phyloP scores from a whole-genome alignment of 1,284 basidiomycete species.

The Ceratobasidium papillatum region DNA sequence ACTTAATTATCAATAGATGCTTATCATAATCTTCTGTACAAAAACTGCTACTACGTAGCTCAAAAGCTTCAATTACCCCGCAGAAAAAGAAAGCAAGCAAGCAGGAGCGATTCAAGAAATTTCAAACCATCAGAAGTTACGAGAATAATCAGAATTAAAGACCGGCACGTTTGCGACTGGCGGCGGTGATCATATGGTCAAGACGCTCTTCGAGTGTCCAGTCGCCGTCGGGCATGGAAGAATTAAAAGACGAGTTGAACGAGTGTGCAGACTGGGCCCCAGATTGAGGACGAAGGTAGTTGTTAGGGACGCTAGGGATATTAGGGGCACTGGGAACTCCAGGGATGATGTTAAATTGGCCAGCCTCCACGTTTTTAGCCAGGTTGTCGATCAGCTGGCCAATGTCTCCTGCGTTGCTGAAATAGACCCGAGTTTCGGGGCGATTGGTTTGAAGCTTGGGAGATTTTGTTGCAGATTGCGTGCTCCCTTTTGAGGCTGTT shows the following conservation, averaged over 20 bases:
- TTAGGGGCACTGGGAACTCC: conserved; percentile 3
- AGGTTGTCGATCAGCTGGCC: conserved; percentile 80
- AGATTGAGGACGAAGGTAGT: conserved; percentile 29
- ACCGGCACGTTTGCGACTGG: conserved; percentile 30
- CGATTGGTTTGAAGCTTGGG: conserved; percentile 15
- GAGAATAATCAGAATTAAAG: conserved; percentile 55
- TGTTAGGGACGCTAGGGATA: background rate
- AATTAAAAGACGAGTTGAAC: conserved; percentile 59
- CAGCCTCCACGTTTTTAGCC: conserved; percentile 78
- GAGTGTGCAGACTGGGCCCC: conserved; percentile 35
- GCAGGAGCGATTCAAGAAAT: conserved; percentile 42
- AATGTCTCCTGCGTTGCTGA: conserved; percentile 77
- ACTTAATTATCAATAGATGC: conserved; percentile 18
- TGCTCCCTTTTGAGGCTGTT: conserved; percentile 71
- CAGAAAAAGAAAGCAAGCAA: conserved; percentile 3
- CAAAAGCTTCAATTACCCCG: background rate
- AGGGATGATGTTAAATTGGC: conserved; percentile 71
- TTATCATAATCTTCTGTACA: conserved; percentile 31
- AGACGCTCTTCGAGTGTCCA: conserved; percentile 71
- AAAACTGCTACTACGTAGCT: conserved; percentile 5
- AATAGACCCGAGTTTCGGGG: conserved; percentile 61
- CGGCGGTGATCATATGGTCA: conserved; percentile 72
- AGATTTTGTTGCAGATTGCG: conserved; percentile 49
- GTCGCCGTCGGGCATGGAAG: conserved; percentile 31
- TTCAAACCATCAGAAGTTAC: conserved; percentile 32